phyloP scores from a whole-genome alignment of 805 yeast species.

The Candida jianshihensis region DNA sequence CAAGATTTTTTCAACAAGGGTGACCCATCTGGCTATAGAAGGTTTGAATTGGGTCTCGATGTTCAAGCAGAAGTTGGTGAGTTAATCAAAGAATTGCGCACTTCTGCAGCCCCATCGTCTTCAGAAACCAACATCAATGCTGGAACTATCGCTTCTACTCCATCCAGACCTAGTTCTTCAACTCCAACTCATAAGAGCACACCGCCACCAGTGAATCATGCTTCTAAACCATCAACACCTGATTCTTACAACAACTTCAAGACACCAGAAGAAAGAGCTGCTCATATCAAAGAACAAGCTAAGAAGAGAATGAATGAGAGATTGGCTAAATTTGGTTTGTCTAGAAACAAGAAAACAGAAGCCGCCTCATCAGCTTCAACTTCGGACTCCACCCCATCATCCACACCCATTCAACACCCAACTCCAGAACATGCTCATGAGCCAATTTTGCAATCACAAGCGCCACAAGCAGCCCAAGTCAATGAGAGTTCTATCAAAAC shows the following conservation, averaged over 20 bases:
- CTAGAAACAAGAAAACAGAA: slow-evolving; percentile 32
- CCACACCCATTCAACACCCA: background rate
- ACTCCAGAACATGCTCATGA: background rate
- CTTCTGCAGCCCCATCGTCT: background rate
- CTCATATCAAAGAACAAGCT: slow-evolving; percentile 78
- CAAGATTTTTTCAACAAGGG: slow-evolving; percentile 25
- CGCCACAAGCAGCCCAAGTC: slow-evolving; percentile 2
- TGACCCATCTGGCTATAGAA: slow-evolving; percentile 47
- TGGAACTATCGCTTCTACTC: slow-evolving; percentile 3
- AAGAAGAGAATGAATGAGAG: slow-evolving; percentile 78
- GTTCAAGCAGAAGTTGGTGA: slow-evolving; percentile 59
- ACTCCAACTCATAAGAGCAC: too few species aligned
- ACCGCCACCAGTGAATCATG: slow-evolving; percentile 11
- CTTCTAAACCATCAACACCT: slow-evolving; percentile 17
- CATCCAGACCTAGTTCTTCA: slow-evolving; percentile 4
- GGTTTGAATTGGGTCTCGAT: slow-evolving; percentile 81
- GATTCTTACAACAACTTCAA: slow-evolving; percentile 25
- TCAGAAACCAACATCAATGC: background rate
- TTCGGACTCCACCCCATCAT: slow-evolving; percentile 2
- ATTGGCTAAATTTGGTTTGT: slow-evolving; percentile 72
- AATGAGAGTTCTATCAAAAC: too few species aligned
- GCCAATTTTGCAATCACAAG: slow-evolving; percentile 1
- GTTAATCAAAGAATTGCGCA: slow-evolving; percentile 47
- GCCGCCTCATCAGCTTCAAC: slow-evolving; percentile 4
- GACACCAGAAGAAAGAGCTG: slow-evolving; percentile 63